A percentile compares a stretch with the other conserved stretches of the same genome.
phyloP scores from a whole-genome alignment of 2,329 filamentous ascomycete genomes.

The Trichoderma pleuroti region DNA sequence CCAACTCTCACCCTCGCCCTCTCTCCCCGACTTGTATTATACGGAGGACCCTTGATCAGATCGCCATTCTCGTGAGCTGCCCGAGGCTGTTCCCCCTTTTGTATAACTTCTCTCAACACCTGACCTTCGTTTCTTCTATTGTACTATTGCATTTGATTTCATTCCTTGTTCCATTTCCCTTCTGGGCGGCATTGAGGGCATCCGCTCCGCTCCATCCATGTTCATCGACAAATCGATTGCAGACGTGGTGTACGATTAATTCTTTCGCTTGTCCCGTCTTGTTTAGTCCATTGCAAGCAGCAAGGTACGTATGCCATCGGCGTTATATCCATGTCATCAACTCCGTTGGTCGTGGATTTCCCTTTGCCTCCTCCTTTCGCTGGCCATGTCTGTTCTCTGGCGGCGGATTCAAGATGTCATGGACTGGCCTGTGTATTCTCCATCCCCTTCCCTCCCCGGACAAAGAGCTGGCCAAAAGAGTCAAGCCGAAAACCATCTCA shows the following conservation, averaged over 20 bases:
- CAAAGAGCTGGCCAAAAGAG: background rate
- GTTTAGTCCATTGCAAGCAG: background rate
- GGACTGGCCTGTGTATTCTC: background rate
- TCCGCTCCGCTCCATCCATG: background rate
- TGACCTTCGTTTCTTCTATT: background rate
- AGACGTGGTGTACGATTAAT: background rate
- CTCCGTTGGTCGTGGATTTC: background rate
- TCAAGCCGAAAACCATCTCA: background rate
- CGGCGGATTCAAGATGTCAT: background rate
- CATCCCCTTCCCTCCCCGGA: background rate
- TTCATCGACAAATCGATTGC: background rate
- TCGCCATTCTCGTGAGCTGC: background rate
- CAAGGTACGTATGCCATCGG: constrained; percentile 1
- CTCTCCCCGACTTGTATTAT: background rate
- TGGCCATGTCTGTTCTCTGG: background rate
- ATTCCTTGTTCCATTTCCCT: background rate
- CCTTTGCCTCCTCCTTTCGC: background rate
- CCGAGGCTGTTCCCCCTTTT: background rate
- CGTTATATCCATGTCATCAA: background rate
- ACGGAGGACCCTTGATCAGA: background rate
- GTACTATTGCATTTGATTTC: background rate
- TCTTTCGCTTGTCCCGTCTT: background rate
- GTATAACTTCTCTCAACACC: background rate
- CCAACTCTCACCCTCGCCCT: background rate
- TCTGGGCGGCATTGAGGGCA: background rate